Evolutionary conservation across 164 flowering plant genomes (phyloP).

Genomic region (Chimonanthus praecox): DNA sequence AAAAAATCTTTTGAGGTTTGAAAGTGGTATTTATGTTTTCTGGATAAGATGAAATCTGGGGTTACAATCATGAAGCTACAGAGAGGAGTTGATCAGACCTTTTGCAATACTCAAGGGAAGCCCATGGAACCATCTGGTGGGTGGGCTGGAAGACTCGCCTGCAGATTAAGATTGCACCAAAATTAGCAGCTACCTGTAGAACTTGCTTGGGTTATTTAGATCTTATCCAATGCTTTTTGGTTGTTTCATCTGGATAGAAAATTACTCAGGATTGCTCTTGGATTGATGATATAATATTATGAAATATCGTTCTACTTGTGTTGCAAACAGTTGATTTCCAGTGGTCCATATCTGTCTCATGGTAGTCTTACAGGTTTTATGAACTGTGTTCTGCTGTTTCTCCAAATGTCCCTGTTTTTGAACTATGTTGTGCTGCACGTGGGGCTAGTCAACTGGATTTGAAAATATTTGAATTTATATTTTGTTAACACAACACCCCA

Average conservation of each 20-base stretch:
- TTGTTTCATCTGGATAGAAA: neutral
- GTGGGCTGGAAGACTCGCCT: neutral
- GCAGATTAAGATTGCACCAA: neutral
- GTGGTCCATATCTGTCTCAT: no score
- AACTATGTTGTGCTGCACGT: no score
- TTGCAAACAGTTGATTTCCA: neutral
- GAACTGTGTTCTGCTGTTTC: no score
- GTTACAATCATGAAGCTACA: neutral
- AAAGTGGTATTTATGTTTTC: neutral
- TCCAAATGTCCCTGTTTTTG: no score
- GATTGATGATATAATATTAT: neutral
- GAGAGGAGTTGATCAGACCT: neutral
- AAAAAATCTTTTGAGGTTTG: neutral
- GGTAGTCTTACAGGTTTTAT: no score
- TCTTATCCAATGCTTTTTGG: neutral
- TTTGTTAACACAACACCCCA: no score
- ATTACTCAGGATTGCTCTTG: neutral
- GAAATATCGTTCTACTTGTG: neutral
- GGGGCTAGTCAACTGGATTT: no score
- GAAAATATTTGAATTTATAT: no score
- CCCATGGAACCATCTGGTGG: neutral
- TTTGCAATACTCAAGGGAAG: neutral
- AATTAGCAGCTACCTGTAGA: neutral
- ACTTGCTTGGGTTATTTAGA: neutral
- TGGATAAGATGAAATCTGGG: neutral